Base-by-base conservation (phyloP, 306 rosid species). In the Trichosanthes cucumerina region DNA sequence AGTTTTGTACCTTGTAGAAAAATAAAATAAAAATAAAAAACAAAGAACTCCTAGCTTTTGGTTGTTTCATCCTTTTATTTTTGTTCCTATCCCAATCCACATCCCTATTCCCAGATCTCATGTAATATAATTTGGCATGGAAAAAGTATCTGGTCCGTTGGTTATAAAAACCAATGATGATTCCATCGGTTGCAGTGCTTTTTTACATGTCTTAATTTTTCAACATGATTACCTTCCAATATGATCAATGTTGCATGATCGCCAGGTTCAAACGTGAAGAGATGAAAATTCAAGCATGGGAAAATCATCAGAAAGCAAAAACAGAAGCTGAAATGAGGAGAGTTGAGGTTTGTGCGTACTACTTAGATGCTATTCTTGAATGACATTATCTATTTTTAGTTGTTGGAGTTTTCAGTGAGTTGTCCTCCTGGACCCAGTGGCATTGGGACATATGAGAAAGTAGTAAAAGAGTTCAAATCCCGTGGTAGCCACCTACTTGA, bases 241-340 rank as follows among this genome's bases (percentile, higher is more conserved):
- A 70, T 68, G 76, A 71, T 71, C 24, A 58, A 2, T n/a, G 43
- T 39, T 44, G 56, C 76, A 56, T 80, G 78, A 81, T 12, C 58
- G 80, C 79, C 88, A 94, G 98, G 86, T 94, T 92, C 88, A 94
- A 93, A 87, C 95, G 91, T 9, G 96, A 94, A 85, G 98, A 92
- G 87, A 88, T 92, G 96, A 94, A 92, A 79, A 90, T 94, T 77
- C 93, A 90, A 86, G 98, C 92, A 2, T 94, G 98, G 98, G 97
- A 92, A 81, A 94, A 92, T 87, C 98, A 92, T 79, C 88, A 94
- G 86, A 94, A 92, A 82, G 98, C 98, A 47, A 92, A 92, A 89
- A 88, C 97, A 58, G 98, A 94, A 85, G 96, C 98, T 54, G 92
- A 94, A 81, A 88, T 94, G 96, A 89, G 90, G 85, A 94, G 90